Evolutionary conservation across 2,329 filamentous ascomycete genomes (phyloP).

Genomic region (Myriosclerotinia duriaeana): DNA sequence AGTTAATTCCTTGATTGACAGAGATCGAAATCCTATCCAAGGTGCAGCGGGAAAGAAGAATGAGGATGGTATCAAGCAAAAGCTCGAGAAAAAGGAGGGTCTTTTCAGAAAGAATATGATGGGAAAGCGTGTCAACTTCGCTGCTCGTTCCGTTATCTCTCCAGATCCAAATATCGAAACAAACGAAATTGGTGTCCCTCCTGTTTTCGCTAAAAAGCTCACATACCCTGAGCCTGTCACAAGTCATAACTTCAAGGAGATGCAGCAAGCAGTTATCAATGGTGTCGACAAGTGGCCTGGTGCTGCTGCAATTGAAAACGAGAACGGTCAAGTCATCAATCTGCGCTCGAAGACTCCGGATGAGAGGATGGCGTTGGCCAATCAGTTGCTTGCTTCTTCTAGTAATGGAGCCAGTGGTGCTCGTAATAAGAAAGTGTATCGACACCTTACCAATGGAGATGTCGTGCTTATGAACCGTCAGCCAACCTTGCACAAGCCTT

Average conservation of each 20-base stretch:
- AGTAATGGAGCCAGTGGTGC: constrained; percentile 71
- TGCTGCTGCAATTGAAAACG: constrained; percentile 90
- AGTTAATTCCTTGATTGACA: constrained; percentile 91
- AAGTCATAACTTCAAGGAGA: constrained; percentile 91
- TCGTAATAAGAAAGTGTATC: constrained; percentile 92
- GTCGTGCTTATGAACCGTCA: constrained; percentile 99
- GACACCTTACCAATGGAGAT: constrained; percentile 93
- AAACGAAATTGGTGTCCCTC: constrained; percentile 96
- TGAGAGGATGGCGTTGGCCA: constrained; percentile 84
- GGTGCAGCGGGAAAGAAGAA: constrained; percentile 74
- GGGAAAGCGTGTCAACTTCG: constrained; percentile 94
- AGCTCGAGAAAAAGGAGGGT: constrained; percentile 97
- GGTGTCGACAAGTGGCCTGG: constrained; percentile 92
- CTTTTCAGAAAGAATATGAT: constrained; percentile 99
- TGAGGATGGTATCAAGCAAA: constrained; percentile 95
- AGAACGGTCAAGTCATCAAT: constrained; percentile 87
- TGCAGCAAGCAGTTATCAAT: constrained; percentile 95
- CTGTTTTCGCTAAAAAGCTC: constrained; percentile 94
- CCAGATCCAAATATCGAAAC: constrained; percentile 98
- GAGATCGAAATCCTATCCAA: constrained; percentile 78
- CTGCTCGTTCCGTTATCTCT: constrained; percentile 94
- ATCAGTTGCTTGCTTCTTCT: constrained; percentile 85
- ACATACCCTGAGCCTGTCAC: constrained; percentile 98
- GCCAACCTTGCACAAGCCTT: constrained; percentile 95
- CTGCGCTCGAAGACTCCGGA: constrained; percentile 84